These are phyloP conservation scores for Pestalotiopsis sp. DNA, from an alignment of 2,329 filamentous ascomycete species.

Conservation along the genomic window DNA sequence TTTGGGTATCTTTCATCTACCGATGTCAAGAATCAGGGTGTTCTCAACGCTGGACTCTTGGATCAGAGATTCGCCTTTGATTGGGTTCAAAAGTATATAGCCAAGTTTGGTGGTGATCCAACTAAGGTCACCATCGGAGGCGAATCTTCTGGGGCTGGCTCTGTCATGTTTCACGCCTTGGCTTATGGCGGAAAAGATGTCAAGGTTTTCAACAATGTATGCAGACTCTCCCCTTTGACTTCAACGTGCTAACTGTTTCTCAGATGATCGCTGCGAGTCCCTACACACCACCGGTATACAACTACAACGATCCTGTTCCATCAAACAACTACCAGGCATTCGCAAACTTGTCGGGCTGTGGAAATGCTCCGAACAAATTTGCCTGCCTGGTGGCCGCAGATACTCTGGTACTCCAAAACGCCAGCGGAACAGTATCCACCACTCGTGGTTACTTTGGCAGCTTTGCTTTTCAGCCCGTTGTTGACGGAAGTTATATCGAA, in stretches of 20 bases:
- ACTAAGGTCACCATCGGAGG: constrained; percentile 56
- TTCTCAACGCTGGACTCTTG: background rate
- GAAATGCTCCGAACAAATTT: constrained; percentile 20
- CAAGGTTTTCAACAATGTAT: constrained; percentile 49
- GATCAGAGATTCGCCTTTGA: constrained; percentile 44
- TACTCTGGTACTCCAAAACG: constrained; percentile 32
- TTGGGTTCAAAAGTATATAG: constrained; percentile 56
- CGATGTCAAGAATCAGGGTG: background rate
- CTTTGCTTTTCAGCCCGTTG: constrained; percentile 39
- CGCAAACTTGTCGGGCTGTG: constrained; percentile 16
- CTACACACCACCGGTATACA: constrained; percentile 15
- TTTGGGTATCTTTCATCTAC: background rate
- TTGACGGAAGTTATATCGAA: constrained; percentile 36
- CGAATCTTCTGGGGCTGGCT: constrained; percentile 55
- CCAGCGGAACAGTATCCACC: constrained; percentile 32
- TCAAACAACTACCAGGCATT: constrained; percentile 36
- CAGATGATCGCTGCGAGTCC: background rate
- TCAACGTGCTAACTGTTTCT: background rate
- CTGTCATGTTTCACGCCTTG: constrained; percentile 48
- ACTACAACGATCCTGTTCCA: constrained; percentile 32
- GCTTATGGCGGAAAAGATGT: constrained; percentile 47
- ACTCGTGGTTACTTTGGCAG: constrained; percentile 25
- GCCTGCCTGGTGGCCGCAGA: constrained; percentile 38
- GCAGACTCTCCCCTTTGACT: constrained; percentile 43
- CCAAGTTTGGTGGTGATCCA: constrained; percentile 54